Percentiles rank a stretch among this genome's conserved stretches.
Conservation (phyloP, 2,329 filamentous ascomycete genomes). For the Fusarium multiceps region DNA sequence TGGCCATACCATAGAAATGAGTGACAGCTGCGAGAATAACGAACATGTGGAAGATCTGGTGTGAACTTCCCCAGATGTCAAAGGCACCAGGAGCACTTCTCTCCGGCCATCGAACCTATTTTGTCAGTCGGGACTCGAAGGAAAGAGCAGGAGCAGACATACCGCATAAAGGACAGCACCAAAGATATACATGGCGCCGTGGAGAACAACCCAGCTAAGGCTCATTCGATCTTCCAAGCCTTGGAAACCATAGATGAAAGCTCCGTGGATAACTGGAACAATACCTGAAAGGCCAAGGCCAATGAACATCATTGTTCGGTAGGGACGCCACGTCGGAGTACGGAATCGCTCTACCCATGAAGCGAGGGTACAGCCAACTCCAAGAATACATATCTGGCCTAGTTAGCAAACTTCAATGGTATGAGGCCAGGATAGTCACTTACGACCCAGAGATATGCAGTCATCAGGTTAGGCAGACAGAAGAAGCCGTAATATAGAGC, state of each 20-base stretch:
- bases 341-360: slow-evolving; percentile 86
- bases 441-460: slow-evolving; percentile 80
- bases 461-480: slow-evolving; percentile 73
- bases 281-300: slow-evolving; percentile 85
- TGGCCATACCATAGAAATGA: slow-evolving; percentile 83
- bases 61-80: slow-evolving; percentile 92
- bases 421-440: slow-evolving; percentile 44
- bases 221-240: slow-evolving; percentile 79
- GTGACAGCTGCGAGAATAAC: slow-evolving; percentile 84
- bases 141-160: slow-evolving; percentile 49
- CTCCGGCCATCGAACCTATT: slow-evolving; percentile 82
- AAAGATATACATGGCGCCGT: slow-evolving; percentile 85
- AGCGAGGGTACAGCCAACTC: slow-evolving; percentile 78
- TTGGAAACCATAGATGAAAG: slow-evolving; percentile 72
- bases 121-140: slow-evolving; percentile 5
- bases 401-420: slow-evolving; percentile 30
- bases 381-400: slow-evolving; percentile 78
- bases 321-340: slow-evolving; percentile 83
- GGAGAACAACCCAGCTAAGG: slow-evolving; percentile 80
- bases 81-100: slow-evolving; percentile 79
- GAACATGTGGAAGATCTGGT: slow-evolving; percentile 95
- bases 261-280: slow-evolving; percentile 83
- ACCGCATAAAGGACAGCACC: slow-evolving; percentile 90
- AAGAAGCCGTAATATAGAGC: slow-evolving; percentile 89
- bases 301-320: slow-evolving; percentile 90